phyloP scores from a whole-genome alignment of 805 yeast genomes.

The Saccharomycopsis fermentans region DNA sequence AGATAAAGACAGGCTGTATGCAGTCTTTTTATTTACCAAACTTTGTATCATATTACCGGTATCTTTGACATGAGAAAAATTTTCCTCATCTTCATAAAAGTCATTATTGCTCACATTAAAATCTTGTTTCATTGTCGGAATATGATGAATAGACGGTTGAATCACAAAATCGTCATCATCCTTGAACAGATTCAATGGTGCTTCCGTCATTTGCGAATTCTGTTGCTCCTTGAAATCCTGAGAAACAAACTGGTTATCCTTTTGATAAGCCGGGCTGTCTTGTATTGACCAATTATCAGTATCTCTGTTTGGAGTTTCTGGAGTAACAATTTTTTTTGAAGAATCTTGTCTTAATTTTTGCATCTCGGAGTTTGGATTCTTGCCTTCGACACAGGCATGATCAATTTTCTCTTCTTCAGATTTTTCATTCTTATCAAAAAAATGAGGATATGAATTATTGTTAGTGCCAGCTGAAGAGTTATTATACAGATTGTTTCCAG shows the following conservation, averaged over 20 bases:
- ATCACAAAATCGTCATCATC: background rate
- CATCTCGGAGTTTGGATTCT: background rate
- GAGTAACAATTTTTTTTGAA: background rate
- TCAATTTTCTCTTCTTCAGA: background rate
- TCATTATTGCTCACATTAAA: background rate
- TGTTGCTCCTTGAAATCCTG: background rate
- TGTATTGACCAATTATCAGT: background rate
- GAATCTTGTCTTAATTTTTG: background rate
- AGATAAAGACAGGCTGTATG: background rate
- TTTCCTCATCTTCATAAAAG: slow-evolving; percentile 3
- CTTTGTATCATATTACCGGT: slow-evolving; percentile 4
- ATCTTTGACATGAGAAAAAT: slow-evolving; percentile 4
- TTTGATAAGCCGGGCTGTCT: background rate
- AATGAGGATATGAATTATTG: background rate
- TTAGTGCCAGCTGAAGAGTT: background rate
- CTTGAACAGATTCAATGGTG: background rate
- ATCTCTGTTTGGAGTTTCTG: background rate
- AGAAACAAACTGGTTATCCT: background rate
- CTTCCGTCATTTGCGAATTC: background rate
- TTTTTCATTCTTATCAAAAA: background rate
- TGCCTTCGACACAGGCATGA: background rate
- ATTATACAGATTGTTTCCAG: background rate
- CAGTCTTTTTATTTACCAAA: background rate
- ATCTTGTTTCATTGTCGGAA: slow-evolving; percentile 5
- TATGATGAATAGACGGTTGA: background rate